Evolutionary conservation across 1,284 basidiomycete genomes (phyloP), one percentile per base, ranked within the genome.

Genomic region (Heterobasidion parviporum): DNA sequence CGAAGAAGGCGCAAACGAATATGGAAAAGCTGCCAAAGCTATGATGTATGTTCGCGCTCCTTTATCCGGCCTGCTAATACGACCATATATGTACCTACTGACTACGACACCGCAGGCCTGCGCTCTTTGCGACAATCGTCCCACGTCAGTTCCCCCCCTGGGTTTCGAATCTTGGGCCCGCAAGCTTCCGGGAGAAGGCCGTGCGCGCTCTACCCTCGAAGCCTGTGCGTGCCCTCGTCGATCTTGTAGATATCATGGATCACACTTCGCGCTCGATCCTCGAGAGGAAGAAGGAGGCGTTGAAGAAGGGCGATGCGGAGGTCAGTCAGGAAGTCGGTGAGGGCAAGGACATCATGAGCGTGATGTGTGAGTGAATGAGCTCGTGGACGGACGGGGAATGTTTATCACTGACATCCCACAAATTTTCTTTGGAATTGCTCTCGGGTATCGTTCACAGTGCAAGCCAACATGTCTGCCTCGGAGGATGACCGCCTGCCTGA

Each of bases 211-310:
- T 74, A 16, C 26, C 26, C 5, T 26, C 26, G 26, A 26, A 26
- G 26, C 26, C 26, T 26, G 26, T 26, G 26, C 26, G 26, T 26
- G 26, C 26, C 26, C 26, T 26, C 26, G 26, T 26, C 26, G 26
- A 26, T 70, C 77, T 76, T 55, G 71, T 75, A 7, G 74, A 77
- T 57, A 67, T 78, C 18, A 80, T 81, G 77, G 70, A 79, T 54
- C 53, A 67, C 15, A 75, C 73, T 1, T 76, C 78, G 26, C 65
- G 64, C 49, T 65, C 61, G 1, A 74, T 81, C 35, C 64, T 80
- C 52, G 59, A 66, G 68, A 35, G 57, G 54, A 44, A 68, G 66
- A 38, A 76, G 67, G 44, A 60, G 63, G 43, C 66, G 62, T 8
- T 78, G 61, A 38, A 75, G 60, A 34, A 61, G 56, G 38, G 70